These are phyloP conservation scores for Lactarius deliciosus DNA, from an alignment of 768 basidiomycete species.

Conservation along the genomic window DNA sequence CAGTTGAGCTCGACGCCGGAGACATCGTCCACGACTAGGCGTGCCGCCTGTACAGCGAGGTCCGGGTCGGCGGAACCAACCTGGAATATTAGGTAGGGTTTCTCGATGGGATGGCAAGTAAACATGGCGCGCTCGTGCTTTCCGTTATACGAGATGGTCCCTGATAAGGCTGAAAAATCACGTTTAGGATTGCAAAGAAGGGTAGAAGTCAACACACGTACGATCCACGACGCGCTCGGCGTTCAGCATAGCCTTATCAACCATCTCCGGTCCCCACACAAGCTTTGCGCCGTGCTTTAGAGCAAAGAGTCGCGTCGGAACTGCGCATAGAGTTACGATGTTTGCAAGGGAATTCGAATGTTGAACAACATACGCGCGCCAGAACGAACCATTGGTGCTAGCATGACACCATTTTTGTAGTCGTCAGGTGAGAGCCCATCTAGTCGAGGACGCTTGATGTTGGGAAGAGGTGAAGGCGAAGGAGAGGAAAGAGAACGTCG, in stretches of 20 bases:
- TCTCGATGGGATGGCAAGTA: conserved; percentile 91
- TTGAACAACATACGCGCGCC: conserved; percentile 66
- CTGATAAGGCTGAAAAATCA: conserved; percentile 64
- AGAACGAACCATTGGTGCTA: conserved; percentile 99
- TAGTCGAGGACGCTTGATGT: conserved; percentile 25
- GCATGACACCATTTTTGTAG: conserved; percentile 85
- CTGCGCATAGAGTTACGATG: conserved; percentile 41
- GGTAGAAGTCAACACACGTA: conserved; percentile 41
- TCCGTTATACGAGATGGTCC: conserved; percentile 85
- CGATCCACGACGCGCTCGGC: conserved; percentile 82
- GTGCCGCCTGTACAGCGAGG: conserved; percentile 89
- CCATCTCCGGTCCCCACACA: conserved; percentile 95
- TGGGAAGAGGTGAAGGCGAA: conserved; percentile 22
- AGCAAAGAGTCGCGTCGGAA: conserved; percentile 82
- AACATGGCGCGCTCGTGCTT: conserved; percentile 78
- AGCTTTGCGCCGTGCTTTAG: conserved; percentile 91
- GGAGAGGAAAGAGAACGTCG: conserved; percentile 27
- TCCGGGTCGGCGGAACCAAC: conserved; percentile 89
- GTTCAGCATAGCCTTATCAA: conserved; percentile 94
- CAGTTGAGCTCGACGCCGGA: conserved; percentile 97
- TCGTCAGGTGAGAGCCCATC: conserved; percentile 59
- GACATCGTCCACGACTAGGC: conserved; percentile 81
- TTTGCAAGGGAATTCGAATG: background rate
- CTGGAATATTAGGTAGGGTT: conserved; percentile 92
- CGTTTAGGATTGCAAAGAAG: background rate